Base-by-base conservation (phyloP, 2,329 filamentous ascomycete genomes). In the Dendryphion nanum region DNA sequence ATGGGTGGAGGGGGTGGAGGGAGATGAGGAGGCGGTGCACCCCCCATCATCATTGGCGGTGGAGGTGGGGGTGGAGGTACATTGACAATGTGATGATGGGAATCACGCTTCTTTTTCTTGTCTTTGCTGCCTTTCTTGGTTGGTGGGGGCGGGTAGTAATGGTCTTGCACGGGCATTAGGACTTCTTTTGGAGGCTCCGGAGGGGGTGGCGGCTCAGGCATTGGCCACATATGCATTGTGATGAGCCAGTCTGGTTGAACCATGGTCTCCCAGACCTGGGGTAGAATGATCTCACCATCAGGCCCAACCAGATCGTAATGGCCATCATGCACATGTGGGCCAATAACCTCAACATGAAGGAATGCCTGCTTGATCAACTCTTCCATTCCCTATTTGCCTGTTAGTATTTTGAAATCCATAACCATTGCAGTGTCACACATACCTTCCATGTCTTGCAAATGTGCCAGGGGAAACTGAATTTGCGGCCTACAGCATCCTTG, bases 381-480 rank as follows among this genome's bases (percentile, higher is more conserved):
- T 42, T 71, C 67, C 68, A 72, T 71, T 18, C 68, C 68, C 55
- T 70, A 59, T 87, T 87, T 93, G 23, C 19, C 28, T 24, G 35
- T 41, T 46, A 42, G 39, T 30, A 29, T 81, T 14, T 6, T 14
- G 8, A 18, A 18, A n/a, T 34, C 8, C 4, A 6, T 6, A n/a
- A n/a, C n/a, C 24, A 18, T n/a, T 19, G 12, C 13, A 28, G 5
- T 4, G 17, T 18, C 30, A 33, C 30, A 78, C 84, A 61, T 79
- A 90, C 86, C 71, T 75, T 72, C 89, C 89, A 94, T 3, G 83
- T 93, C 56, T 82, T 81, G 66, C 89, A 95, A 19, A 94, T 66
- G 47, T 90, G 81, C 68, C 84, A 95, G 2, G 90, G 90, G 58
- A 96, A 95, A 67, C 82, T 93, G 64, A 94, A 96, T 65, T 94